Base-by-base conservation (phyloP, 768 basidiomycete genomes). In the Cubamyces sp. region DNA sequence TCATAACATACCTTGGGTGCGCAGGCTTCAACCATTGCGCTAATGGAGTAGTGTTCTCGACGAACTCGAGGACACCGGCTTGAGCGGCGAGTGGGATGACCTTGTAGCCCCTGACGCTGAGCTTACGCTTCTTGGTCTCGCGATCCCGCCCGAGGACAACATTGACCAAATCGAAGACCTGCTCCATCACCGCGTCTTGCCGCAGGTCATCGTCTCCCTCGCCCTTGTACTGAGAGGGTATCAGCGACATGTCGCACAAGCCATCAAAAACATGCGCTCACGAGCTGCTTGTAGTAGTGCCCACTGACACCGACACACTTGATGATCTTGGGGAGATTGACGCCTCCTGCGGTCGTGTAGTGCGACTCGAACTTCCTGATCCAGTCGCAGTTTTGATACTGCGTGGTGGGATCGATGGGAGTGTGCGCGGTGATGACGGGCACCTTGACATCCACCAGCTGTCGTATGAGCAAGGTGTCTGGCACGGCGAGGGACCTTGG, bases 111-210 rank as follows among this genome's bases (percentile, higher is more conserved):
- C 94, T 83, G 57, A 97, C 86, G 43, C 79, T 77, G 23, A 99
- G 79, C 42, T 84, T 76, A 11, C 97, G 87, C 54, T 83, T 81
- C 54, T 82, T 80, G 0, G 95, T 94, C 68, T 91, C 87, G 34
- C 87, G 80, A 72, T 99, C 94, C 18, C 79, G 79, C 2, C 70
- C 70, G 16, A 99, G 81, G 1, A 98, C 82, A 9, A 82, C 75
- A 65, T 98, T 98, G 58, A 95, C 90, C 19, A 98, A 81, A 19
- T 86, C 85, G 69, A 99, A 99, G 2, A 97, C 94, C 74, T 99
- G 97, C 70, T 98, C 94, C 96, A 99, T 98, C 54, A 98, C 94
- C 0, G 96, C 96, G 71, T 99, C 97, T 74, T 99, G 97, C 42
- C 97, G 87, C 48, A 97, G 73, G 69, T 99, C 97, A 67, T 99